Evolutionary conservation across 768 basidiomycete genomes (phyloP), one percentile per base, ranked within the genome.

Genomic region (Lactarius psammicola): DNA sequence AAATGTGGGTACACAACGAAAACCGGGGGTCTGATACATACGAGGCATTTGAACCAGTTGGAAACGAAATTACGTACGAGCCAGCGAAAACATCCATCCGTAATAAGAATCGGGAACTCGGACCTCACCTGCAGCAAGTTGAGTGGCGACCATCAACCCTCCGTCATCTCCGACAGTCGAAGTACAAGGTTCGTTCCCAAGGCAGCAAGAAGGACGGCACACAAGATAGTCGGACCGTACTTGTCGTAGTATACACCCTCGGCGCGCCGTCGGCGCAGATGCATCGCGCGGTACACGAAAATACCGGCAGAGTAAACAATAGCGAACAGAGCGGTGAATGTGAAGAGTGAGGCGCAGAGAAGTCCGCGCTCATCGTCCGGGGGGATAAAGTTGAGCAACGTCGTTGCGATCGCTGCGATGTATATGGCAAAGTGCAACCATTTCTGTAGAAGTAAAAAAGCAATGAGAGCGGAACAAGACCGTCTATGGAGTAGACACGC

Each of bases 341-440:
- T 96, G 81, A 99, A 99, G 54, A 92, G 78, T 8, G 84, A 85
- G 7, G 96, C 94, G 71, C 90, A 90, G 70, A 97, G 87, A 30
- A 98, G 82, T 3, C 95, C 95, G 15, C 81, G 80, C 56, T 84
- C 79, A 76, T 94, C 88, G 44, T 88, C 79, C 15, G 89, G 78
- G 57, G 86, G 81, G 53, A 89, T 79, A 72, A 98, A 98, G 78
- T 96, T 95, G 55, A 95, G 83, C 57, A 96, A 82, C 26, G 92
- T 88, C 46, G 95, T 94, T 23, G 95, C 93, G 69, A 97, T 94
- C 15, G 90, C 85, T 42, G 92, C 92, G 68, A 95, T 87, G 73
- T 95, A 85, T 59, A 97, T 90, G 0, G 90, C 85, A 69, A 87
- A 92, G 71, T 92, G 87, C 51, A 95, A 80, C 94, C 94, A 96